Evolutionary conservation across 768 basidiomycete genomes (phyloP).

Genomic region (Hysterangium stoloniferum): DNA sequence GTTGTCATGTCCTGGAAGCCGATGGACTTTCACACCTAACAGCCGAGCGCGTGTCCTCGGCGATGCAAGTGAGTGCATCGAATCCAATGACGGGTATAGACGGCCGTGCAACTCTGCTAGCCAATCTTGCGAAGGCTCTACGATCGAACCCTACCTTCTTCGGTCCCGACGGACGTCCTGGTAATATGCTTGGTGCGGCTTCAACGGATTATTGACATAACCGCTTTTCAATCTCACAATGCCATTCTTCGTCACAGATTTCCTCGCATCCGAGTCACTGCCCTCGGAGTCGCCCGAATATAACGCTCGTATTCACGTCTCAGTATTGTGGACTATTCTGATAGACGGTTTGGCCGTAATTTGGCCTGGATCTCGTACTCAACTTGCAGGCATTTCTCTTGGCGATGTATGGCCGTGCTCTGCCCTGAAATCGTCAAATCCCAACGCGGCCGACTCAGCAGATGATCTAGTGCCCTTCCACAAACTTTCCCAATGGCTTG

Average conservation of each 20-base stretch:
- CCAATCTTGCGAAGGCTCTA: constrained; percentile 67
- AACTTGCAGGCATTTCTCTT: constrained; percentile 59
- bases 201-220: constrained; percentile 3
- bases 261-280: constrained; percentile 48
- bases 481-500: constrained; percentile 91
- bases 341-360: constrained; percentile 79
- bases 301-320: constrained; percentile 52
- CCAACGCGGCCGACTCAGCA: constrained; percentile 26
- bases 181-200: constrained; percentile 66
- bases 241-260: too few relatives aligned
- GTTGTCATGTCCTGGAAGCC: constrained; percentile 41
- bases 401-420: constrained; percentile 94
- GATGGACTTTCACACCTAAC: constrained; percentile 62
- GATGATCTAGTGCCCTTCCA: constrained; percentile 88
- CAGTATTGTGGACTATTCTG: constrained; percentile 74
- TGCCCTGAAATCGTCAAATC: constrained; percentile 26
- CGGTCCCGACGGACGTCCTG: constrained; percentile 66
- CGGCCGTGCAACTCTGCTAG: constrained; percentile 73
- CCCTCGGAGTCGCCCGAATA: constrained; percentile 26
- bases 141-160: constrained; percentile 59
- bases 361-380: constrained; percentile 75
- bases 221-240: background rate
- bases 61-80: constrained; percentile 68
- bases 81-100: constrained; percentile 91
- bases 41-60: constrained; percentile 45